Evolutionary conservation across 352 stramenopile genomes (phyloP).

Genomic region (Pythium graminicola): DNA sequence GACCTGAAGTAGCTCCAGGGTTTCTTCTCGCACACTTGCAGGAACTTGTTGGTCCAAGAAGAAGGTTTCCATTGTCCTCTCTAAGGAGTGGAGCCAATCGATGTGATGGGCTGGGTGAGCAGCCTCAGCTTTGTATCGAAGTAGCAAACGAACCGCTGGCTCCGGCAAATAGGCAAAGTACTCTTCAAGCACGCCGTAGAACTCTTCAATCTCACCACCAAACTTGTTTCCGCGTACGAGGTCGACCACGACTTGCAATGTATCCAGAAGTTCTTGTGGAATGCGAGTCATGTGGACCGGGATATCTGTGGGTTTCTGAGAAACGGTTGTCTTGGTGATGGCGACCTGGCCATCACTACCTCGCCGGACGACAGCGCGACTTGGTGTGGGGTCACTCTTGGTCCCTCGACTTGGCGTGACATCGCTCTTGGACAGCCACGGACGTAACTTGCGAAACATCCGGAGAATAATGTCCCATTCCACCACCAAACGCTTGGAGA

Average conservation of each 20-base stretch:
- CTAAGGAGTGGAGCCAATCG: conserved; percentile 59
- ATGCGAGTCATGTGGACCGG: conserved; percentile 62
- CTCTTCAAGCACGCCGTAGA: conserved; percentile 65
- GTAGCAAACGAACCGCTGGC: conserved; percentile 45
- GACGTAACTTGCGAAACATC: conserved; percentile 56
- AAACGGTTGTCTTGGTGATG: not conserved
- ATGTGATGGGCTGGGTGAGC: conserved; percentile 59
- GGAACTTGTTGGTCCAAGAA: conserved; percentile 48
- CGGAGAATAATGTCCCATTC: conserved; percentile 85
- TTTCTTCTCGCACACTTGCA: conserved; percentile 49
- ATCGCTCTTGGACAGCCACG: conserved; percentile 47
- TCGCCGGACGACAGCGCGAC: not conserved
- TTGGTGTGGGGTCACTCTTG: no score
- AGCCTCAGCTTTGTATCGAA: conserved; percentile 53
- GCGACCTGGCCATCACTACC: not conserved
- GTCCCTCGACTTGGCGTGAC: not conserved
- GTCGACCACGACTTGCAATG: conserved; percentile 64
- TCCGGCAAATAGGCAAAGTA: conserved; percentile 67
- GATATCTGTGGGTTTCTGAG: not conserved
- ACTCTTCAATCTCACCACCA: conserved; percentile 58
- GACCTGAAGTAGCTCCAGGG: conserved; percentile 58
- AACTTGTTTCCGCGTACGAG: conserved; percentile 55
- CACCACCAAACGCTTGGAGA: conserved; percentile 24
- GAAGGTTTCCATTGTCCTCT: conserved; percentile 49
- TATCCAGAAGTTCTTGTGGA: conserved; percentile 72